Conservation (phyloP, 306 rosid genomes). For the Lathyrus oleraceus region DNA sequence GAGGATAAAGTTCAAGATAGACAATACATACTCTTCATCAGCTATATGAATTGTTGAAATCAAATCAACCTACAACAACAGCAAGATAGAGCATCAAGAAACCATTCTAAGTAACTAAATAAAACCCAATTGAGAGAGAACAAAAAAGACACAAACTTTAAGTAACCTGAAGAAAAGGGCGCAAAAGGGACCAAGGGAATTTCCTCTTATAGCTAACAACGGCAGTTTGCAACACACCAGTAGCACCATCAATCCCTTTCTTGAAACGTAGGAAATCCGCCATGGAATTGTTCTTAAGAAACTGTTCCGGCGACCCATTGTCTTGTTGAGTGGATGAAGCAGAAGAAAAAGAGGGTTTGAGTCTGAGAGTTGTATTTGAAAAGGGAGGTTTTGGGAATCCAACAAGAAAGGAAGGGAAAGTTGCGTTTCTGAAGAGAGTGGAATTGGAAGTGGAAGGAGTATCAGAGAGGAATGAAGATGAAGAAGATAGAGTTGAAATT, state of each 20-base stretch:
- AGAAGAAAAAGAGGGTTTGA: slow-evolving; percentile 39
- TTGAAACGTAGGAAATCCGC: slow-evolving; percentile 93
- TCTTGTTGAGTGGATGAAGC: slow-evolving; percentile 27
- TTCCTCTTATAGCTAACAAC: slow-evolving; percentile 72
- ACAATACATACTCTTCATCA: slow-evolving; percentile 77
- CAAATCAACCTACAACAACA: slow-evolving; percentile 85
- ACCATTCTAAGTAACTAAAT: background rate
- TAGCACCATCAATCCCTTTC: slow-evolving; percentile 52
- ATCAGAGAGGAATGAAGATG: slow-evolving; percentile 54
- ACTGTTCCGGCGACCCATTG: slow-evolving; percentile 72
- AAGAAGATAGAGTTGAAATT: slow-evolving; percentile 52
- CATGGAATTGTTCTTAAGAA: slow-evolving; percentile 62
- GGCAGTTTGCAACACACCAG: slow-evolving; percentile 82
- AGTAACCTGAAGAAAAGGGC: slow-evolving; percentile 76
- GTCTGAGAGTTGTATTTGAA: slow-evolving; percentile 18
- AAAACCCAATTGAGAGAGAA: slow-evolving; percentile 28
- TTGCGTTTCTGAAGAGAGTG: slow-evolving; percentile 24
- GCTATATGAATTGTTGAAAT: slow-evolving; percentile 96
- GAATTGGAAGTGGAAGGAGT: slow-evolving; percentile 48
- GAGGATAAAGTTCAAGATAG: slow-evolving; percentile 2
- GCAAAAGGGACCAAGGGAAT: slow-evolving; percentile 83
- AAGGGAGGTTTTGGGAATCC: slow-evolving; percentile 31
- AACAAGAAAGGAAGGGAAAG: slow-evolving; percentile 36
- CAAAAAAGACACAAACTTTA: slow-evolving; percentile 13
- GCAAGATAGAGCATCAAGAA: background rate